phyloP scores from a whole-genome alignment of 768 basidiomycete genomes.

The Leccinum subtestaceum region DNA sequence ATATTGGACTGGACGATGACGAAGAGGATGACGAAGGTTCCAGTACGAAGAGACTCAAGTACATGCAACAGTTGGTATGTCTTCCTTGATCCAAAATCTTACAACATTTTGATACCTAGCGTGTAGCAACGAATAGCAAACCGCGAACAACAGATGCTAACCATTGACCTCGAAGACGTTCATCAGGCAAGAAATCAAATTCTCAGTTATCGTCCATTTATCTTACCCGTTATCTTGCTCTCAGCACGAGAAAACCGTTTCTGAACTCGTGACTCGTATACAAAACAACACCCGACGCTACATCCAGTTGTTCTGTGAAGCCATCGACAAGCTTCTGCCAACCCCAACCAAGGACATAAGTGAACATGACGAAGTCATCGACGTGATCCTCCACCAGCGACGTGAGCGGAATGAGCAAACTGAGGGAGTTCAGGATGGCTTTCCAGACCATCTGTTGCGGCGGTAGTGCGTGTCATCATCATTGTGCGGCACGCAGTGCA shows the following conservation, averaged over 20 bases:
- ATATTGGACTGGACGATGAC: constrained; percentile 63
- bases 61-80: constrained; percentile 76
- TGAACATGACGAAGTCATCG: constrained; percentile 91
- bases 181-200: constrained; percentile 48
- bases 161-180: constrained; percentile 88
- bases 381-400: constrained; percentile 93
- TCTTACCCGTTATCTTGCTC: constrained; percentile 8
- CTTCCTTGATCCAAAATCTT: constrained; percentile 30
- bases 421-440: constrained; percentile 70
- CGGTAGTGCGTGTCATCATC: constrained; percentile 74
- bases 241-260: constrained; percentile 66
- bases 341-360: constrained; percentile 85
- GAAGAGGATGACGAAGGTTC: constrained; percentile 32
- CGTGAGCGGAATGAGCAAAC: constrained; percentile 82
- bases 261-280: constrained; percentile 79
- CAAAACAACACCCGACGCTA: constrained; percentile 87
- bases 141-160: constrained; percentile 85
- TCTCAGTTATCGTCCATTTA: neutral
- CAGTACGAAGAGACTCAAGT: constrained; percentile 56
- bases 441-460: constrained; percentile 88
- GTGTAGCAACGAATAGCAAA: constrained; percentile 84
- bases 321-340: constrained; percentile 88
- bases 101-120: constrained; percentile 19
- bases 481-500: neutral
- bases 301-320: constrained; percentile 82